phyloP scores from a whole-genome alignment of 371 early-diverging fungal species.

The Mortierella sp. region DNA sequence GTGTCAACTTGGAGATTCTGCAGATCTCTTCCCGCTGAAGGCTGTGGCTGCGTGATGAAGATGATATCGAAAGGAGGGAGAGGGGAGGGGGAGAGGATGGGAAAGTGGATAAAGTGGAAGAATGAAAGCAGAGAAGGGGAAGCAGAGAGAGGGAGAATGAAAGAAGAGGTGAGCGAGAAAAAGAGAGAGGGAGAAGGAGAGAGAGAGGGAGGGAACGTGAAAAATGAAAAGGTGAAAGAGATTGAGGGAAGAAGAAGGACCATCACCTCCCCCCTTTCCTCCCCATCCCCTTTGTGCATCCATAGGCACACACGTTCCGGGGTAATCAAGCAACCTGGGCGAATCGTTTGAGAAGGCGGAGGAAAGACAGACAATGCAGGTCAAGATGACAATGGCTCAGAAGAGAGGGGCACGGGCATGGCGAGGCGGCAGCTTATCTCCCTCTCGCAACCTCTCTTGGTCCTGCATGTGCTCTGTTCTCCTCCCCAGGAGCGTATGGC shows the following conservation, averaged over 20 bases:
- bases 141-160: not conserved
- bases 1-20: no score
- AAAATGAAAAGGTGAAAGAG: not conserved
- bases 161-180: not conserved
- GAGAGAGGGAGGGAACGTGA: not conserved
- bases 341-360: constrained; percentile 2
- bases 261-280: no score
- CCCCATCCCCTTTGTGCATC: not conserved
- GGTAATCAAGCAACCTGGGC: constrained; percentile 11
- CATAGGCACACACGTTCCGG: constrained; percentile 17
- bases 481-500: no score
- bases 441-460: not conserved
- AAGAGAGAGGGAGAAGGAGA: not conserved
- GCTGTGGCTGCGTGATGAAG: no score
- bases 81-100: not conserved
- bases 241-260: not conserved
- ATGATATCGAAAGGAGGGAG: constrained; percentile 68
- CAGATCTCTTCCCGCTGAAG: constrained; percentile 71
- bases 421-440: not conserved
- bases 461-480: not conserved
- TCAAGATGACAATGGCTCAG: not conserved
- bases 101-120: not conserved
- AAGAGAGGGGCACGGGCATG: no score
- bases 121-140: not conserved
- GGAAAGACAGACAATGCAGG: not conserved